Evolutionary conservation across 108 stramenopile species (phyloP), one percentile per base, ranked within the genome.

Genomic region (Conticribra weissflogii): DNA sequence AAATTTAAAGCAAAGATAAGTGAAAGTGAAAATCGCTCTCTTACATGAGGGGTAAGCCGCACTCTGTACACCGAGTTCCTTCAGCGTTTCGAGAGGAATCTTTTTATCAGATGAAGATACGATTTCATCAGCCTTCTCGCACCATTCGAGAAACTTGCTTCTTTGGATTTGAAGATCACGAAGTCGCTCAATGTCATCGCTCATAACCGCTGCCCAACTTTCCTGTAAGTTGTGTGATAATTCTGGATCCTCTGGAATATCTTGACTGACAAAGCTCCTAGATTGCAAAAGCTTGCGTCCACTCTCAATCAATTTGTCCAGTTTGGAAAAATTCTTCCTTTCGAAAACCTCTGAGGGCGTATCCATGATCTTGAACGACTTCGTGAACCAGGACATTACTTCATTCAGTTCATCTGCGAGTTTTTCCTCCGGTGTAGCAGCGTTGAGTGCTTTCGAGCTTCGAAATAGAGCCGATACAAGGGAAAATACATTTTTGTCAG

Each of bases 111-210:
- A 59, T 31, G 77, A 71, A 24, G 84, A 54, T 18, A 92, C 49
- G n/a, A 81, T 64, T 33, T 76, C 60, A 3, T 77, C 81, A 14
- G 82, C 85, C 19, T 50, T 60, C 59, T 86, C 53, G 41, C 81
- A 89, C 88, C 88, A 92, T 47, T 63, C 66, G 48, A 85, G 54
- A 44, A 89, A 92, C 51, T 83, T 73, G 59, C 71, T 79, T 34
- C 90, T 73, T 32, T 87, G 78, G 32, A 47, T 46, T 53, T 82
- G 68, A 53, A 92, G 45, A 55, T 78, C 63, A 15, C 63, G 19
- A 17, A 92, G 81, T 27, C 81, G 70, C 28, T 62, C 62, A 19
- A 92, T 70, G 71, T 92, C 86, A 41, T 83, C 85, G 3, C 62
- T 63, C 14, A 92, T 68, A 51, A 83, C 71, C 1, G 49, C 29